These are phyloP conservation scores for Eucalyptus cloeziana DNA, from an alignment of 345 rosid species.

Conservation along the genomic window DNA sequence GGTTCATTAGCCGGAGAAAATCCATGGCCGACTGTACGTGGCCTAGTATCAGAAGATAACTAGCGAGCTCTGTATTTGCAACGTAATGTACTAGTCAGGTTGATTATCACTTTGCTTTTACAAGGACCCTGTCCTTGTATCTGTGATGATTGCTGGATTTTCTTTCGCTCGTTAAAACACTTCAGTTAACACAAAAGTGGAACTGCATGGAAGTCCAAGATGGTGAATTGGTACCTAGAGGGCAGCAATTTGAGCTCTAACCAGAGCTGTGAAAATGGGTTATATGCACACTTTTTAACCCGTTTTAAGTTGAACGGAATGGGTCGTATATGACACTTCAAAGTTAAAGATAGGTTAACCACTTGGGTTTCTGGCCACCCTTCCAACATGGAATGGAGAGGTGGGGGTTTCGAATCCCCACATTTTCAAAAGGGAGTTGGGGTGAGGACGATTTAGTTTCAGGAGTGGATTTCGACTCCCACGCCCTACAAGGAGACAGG, in stretches of 20 bases:
- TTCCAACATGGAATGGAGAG: too few relatives aligned
- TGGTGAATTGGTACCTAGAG: neutral
- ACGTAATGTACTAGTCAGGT: neutral
- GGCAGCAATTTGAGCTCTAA: neutral
- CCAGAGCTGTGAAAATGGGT: neutral
- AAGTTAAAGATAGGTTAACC: neutral
- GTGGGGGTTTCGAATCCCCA: too few relatives aligned
- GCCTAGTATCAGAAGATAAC: neutral
- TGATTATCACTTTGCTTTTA: neutral
- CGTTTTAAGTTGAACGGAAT: neutral
- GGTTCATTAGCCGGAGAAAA: neutral
- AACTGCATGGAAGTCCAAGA: neutral
- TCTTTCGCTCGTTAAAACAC: neutral
- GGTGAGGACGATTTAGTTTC: too few relatives aligned
- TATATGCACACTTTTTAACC: fast-evolving
- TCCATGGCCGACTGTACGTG: neutral
- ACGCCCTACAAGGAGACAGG: too few relatives aligned
- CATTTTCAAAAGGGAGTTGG: too few relatives aligned
- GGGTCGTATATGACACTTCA: neutral
- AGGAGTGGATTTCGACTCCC: too few relatives aligned
- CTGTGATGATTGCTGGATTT: neutral
- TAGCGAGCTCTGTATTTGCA: neutral
- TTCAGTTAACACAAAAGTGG: neutral
- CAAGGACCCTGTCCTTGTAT: neutral
- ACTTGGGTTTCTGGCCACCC: too few relatives aligned